Evolutionary conservation across 2,329 filamentous ascomycete genomes (phyloP).

Genomic region (Cercospora nicotianae): DNA sequence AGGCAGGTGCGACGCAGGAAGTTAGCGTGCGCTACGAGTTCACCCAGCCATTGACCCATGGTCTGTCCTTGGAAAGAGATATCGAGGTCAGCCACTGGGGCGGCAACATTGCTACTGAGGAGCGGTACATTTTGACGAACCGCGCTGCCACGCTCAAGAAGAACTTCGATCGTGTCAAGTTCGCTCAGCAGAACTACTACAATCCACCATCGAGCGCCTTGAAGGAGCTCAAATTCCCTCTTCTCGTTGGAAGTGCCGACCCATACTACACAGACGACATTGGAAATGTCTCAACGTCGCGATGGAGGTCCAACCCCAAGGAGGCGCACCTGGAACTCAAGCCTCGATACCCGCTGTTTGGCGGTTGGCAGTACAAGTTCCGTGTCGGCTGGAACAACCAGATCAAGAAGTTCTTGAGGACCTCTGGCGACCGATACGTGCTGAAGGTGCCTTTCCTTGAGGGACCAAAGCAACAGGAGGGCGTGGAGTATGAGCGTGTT

Average conservation of each 20-base stretch:
- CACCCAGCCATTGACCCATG: slow-evolving; percentile 83
- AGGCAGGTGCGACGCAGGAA: slow-evolving; percentile 72
- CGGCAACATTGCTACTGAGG: slow-evolving; percentile 91
- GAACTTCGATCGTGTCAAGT: slow-evolving; percentile 53
- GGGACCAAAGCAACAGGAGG: slow-evolving; percentile 82
- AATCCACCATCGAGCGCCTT: slow-evolving; percentile 75
- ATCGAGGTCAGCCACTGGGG: slow-evolving; percentile 98
- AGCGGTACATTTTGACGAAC: slow-evolving; percentile 86
- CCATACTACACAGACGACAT: slow-evolving; percentile 96
- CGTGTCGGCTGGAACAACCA: slow-evolving; percentile 94
- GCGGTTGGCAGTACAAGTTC: slow-evolving; percentile 98
- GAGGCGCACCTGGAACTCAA: slow-evolving; percentile 79
- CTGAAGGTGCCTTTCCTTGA: slow-evolving; percentile 91
- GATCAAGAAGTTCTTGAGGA: slow-evolving; percentile 72
- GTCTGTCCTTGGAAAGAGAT: slow-evolving; percentile 79
- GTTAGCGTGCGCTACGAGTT: slow-evolving; percentile 89
- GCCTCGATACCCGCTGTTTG: slow-evolving; percentile 94
- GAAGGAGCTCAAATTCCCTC: slow-evolving; percentile 76
- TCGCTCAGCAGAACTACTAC: slow-evolving; percentile 54
- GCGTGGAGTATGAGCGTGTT: slow-evolving; percentile 79
- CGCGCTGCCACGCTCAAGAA: slow-evolving; percentile 70
- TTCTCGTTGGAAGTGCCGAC: slow-evolving; percentile 76
- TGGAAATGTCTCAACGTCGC: slow-evolving; percentile 92
- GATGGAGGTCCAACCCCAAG: slow-evolving; percentile 69
- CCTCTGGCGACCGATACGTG: slow-evolving; percentile 69